These are phyloP conservation scores for Whalleya microplaca DNA, from an alignment of 2,329 filamentous ascomycete species.

Conservation along the genomic window DNA sequence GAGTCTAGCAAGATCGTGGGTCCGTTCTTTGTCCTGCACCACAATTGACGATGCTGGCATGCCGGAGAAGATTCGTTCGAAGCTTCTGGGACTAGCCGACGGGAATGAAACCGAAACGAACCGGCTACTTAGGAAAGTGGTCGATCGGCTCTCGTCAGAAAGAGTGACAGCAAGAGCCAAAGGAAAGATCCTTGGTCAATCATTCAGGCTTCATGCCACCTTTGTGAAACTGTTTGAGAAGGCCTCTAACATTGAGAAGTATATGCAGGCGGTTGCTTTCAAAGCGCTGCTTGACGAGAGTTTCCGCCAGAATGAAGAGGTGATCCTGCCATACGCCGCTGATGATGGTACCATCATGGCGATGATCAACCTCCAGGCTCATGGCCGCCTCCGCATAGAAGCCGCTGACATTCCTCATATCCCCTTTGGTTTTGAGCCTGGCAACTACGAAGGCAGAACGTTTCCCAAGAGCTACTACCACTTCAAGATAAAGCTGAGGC, in stretches of 20 bases:
- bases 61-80: slow-evolving; percentile 51
- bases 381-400: slow-evolving; percentile 58
- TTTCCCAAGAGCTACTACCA: slow-evolving; percentile 68
- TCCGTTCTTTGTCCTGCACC: slow-evolving; percentile 62
- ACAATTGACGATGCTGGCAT: slow-evolving; percentile 40
- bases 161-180: slow-evolving; percentile 64
- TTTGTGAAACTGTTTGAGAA: slow-evolving; percentile 62
- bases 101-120: slow-evolving; percentile 46
- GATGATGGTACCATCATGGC: slow-evolving; percentile 70
- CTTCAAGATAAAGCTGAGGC: slow-evolving; percentile 63
- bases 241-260: slow-evolving; percentile 56
- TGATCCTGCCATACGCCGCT: slow-evolving; percentile 44
- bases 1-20: slow-evolving; percentile 59
- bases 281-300: slow-evolving; percentile 62
- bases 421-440: slow-evolving; percentile 71
- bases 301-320: slow-evolving; percentile 45
- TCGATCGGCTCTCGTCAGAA: slow-evolving; percentile 52
- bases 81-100: slow-evolving; percentile 53
- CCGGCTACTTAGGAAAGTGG: slow-evolving; percentile 50
- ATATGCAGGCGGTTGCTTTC: slow-evolving; percentile 60
- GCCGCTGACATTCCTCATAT: slow-evolving; percentile 61
- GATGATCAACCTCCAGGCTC: slow-evolving; percentile 65
- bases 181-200: slow-evolving; percentile 60
- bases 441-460: slow-evolving; percentile 71
- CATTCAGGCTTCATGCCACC: slow-evolving; percentile 65